A percentile compares a stretch with the other conserved stretches of the same genome.
Conservation (phyloP, 129 eudicot species). For the Mikania micrantha region DNA sequence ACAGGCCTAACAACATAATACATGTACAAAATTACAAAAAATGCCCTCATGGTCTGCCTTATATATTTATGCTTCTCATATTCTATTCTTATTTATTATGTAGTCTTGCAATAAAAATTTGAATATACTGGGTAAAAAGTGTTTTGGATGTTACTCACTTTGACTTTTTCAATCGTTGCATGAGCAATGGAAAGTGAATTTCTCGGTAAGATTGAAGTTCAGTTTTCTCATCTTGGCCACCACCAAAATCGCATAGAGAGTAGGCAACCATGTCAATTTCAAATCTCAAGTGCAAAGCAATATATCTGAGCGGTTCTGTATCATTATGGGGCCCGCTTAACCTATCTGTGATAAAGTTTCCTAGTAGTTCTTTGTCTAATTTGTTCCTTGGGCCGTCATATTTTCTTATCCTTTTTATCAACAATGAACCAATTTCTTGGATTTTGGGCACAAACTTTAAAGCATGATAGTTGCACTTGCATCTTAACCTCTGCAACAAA, state of each 20-base stretch:
- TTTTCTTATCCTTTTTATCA: slow-evolving; percentile 67
- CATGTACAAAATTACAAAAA: slow-evolving; percentile 6
- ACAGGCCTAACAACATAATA: slow-evolving; percentile 37
- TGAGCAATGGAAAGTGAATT: slow-evolving; percentile 76
- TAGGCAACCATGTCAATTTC: slow-evolving; percentile 98
- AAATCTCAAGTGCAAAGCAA: slow-evolving; percentile 85
- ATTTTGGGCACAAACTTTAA: slow-evolving; percentile 77
- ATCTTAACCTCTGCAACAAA: slow-evolving; percentile 66
- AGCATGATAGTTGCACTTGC: slow-evolving; percentile 97
- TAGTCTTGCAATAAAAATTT: neutral
- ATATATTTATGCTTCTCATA: neutral
- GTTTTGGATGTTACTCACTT: slow-evolving; percentile 31
- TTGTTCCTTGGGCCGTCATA: slow-evolving; percentile 37
- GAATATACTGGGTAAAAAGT: neutral
- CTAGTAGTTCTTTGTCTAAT: slow-evolving; percentile 69
- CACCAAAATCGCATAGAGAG: slow-evolving; percentile 88
- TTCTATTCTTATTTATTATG: neutral
- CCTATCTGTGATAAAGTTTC: slow-evolving; percentile 38
- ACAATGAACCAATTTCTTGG: slow-evolving; percentile 57
- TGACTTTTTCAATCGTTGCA: slow-evolving; percentile 58
- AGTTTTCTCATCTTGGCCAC: slow-evolving; percentile 57
- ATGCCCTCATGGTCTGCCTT: neutral
- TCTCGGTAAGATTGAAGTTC: slow-evolving; percentile 85
- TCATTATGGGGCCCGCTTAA: slow-evolving; percentile 9
- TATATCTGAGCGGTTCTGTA: slow-evolving; percentile 47